Base-by-base conservation (phyloP, 2,329 filamentous ascomycete genomes). In the Nigrospora sphaerica region DNA sequence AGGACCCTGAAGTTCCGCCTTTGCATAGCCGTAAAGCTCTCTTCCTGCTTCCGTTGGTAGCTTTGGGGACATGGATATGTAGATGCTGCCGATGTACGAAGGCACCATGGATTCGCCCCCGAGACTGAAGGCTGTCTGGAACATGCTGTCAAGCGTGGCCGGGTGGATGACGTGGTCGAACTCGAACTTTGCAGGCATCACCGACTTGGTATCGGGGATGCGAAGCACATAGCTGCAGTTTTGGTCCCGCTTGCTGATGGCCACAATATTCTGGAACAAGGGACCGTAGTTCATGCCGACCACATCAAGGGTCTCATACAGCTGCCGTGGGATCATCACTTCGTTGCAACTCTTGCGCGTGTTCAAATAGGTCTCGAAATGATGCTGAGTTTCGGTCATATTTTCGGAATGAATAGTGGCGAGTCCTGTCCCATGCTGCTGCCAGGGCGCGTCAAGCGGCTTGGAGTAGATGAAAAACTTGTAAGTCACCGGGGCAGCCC, bases 101-200 rank as follows among this genome's bases (percentile, higher is more conserved):
- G 75, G 75, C 0, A 78, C 68, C 73, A 77, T 78, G 3, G 72
- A 65, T 11, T 62, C 59, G 3, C 64, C 61, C 5, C 69, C 63
- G 3, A 77, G 61, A 6, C 67, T 65, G 43, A 80, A 71, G 1
- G 75, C 63, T 0, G 69, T 68, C 46, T 82, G 78, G 19, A 82
- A 71, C 58, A 80, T 71, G 3, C 73, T 62, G 52, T 82, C 78
- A 12, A 82, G 62, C 0, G 77, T 79, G 4, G 74, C 70, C 0
- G 78, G 78, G 50, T 82, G 78, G n/a, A 82, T 69, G 5, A 79
- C 47, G 51, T 80, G 74, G 4, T 70, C 64, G 49, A 71, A 79
- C 54, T 80, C 77, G 44, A 73, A 78, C 13, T 68, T 60, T 35
- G 64, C 64, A 0, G 77, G 77, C 77, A 81, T 81, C 39, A 63